Evolutionary conservation across 2,329 filamentous ascomycete species (phyloP).

Genomic region (Hypoxylon sp.): DNA sequence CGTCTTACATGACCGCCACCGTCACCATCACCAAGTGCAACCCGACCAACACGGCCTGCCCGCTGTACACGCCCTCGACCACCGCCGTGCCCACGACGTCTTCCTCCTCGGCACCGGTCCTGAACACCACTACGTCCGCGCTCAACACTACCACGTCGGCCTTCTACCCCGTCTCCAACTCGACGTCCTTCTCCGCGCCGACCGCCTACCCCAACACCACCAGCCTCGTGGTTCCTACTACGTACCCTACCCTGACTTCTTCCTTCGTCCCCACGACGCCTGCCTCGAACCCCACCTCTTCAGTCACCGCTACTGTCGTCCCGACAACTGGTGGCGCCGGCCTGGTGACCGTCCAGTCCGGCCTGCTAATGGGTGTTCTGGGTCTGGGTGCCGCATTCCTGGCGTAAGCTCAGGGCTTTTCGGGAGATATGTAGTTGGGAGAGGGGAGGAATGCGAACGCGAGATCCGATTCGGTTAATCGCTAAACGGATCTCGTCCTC

Average conservation of each 20-base stretch:
- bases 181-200: slow-evolving; percentile 34
- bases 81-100: slow-evolving; percentile 30
- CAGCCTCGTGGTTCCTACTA: slow-evolving; percentile 28
- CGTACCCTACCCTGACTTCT: slow-evolving; percentile 26
- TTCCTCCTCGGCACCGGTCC: slow-evolving; percentile 25
- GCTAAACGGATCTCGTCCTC: not conserved
- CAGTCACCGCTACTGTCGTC: slow-evolving; percentile 14
- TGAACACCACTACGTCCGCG: slow-evolving; percentile 23
- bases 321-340: slow-evolving; percentile 38
- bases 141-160: slow-evolving; percentile 26
- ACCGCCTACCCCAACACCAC: slow-evolving; percentile 37
- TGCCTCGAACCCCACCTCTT: slow-evolving; percentile 21
- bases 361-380: slow-evolving; percentile 40
- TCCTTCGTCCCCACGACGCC: slow-evolving; percentile 22
- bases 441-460: slow-evolving; percentile 11
- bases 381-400: slow-evolving; percentile 42
- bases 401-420: slow-evolving; percentile 26
- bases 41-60: slow-evolving; percentile 43
- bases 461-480: not conserved
- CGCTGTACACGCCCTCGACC: slow-evolving; percentile 40
- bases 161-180: slow-evolving; percentile 38
- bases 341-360: slow-evolving; percentile 37
- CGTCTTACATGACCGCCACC: slow-evolving; percentile 41
- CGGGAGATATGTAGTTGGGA: slow-evolving; percentile 9
- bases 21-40: slow-evolving; percentile 45